Evolutionary conservation across 1,284 basidiomycete species (phyloP).

Genomic region (Leccinum solheimii): DNA sequence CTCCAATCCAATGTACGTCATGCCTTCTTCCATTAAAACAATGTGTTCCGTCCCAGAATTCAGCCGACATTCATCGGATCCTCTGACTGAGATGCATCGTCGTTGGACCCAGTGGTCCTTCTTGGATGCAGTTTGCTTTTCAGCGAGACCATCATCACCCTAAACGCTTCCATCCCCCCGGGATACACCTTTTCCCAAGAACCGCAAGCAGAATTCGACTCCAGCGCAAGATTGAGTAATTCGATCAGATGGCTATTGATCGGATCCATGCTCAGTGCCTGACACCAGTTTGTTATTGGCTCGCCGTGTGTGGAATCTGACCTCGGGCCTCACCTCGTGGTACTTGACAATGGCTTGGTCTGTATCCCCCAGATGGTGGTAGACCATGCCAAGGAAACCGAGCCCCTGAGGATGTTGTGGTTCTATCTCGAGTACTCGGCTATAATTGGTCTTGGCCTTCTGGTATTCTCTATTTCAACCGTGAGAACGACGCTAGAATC

Average conservation of each 20-base stretch:
- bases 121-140: conserved; percentile 36
- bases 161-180: conserved; percentile 39
- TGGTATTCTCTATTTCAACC: conserved; percentile 54
- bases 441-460: conserved; percentile 72
- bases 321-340: conserved; percentile 65
- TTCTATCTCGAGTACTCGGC: conserved; percentile 78
- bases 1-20: conserved; percentile 25
- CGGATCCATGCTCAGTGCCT: conserved; percentile 83
- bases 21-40: conserved; percentile 30
- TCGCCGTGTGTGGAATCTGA: not conserved
- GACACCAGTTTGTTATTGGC: conserved; percentile 16
- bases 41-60: conserved; percentile 22
- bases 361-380: conserved; percentile 70
- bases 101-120: conserved; percentile 20
- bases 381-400: conserved; percentile 81
- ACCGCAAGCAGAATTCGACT: conserved; percentile 44
- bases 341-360: conserved; percentile 84
- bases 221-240: conserved; percentile 81
- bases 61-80: conserved; percentile 36
- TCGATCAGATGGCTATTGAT: conserved; percentile 86
- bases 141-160: conserved; percentile 36
- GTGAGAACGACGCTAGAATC: conserved; percentile 7
- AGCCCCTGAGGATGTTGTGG: conserved; percentile 77
- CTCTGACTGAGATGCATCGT: conserved; percentile 23
- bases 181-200: conserved; percentile 35